These are phyloP conservation scores for Zygosaccharomyces sapae DNA, from an alignment of 1,139 yeast genomes.

Conservation along the genomic window DNA sequence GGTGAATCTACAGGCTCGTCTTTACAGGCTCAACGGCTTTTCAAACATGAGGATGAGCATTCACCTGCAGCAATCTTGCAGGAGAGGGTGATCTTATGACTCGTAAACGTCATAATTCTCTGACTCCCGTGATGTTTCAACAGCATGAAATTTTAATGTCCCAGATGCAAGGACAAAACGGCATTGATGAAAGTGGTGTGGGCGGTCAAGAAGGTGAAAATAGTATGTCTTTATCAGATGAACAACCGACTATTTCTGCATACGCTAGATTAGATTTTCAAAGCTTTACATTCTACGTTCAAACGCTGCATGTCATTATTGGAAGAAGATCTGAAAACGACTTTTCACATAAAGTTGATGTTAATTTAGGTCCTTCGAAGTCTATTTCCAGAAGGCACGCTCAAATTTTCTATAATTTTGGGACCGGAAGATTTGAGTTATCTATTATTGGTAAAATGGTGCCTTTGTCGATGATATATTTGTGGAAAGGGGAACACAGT, in stretches of 20 bases:
- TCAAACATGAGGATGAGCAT: constrained; percentile 10
- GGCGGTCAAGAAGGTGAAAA: constrained; percentile 7
- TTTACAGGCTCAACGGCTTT: not conserved
- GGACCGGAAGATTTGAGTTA: constrained; percentile 86
- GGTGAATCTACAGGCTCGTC: not conserved
- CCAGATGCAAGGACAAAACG: constrained; percentile 5
- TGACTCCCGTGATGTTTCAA: constrained; percentile 32
- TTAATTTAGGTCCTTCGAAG: constrained; percentile 84
- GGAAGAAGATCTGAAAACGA: constrained; percentile 86
- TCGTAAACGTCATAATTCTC: constrained; percentile 27
- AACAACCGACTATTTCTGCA: constrained; percentile 68
- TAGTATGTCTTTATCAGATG: constrained; percentile 20
- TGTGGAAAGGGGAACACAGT: constrained; percentile 88
- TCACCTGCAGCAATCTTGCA: constrained; percentile 26
- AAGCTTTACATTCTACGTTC: constrained; percentile 88
- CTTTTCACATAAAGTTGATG: constrained; percentile 64
- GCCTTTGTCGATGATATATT: constrained; percentile 90
- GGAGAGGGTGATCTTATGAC: constrained; percentile 23
- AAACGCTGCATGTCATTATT: constrained; percentile 85
- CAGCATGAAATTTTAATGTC: constrained; percentile 19
- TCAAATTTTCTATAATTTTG: constrained; percentile 89
- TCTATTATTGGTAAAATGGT: constrained; percentile 92
- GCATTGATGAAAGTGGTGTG: constrained; percentile 2
- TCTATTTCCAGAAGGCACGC: constrained; percentile 93
- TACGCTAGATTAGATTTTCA: constrained; percentile 93